Evolutionary conservation across 306 rosid genomes (phyloP).

Genomic region (Rubus idaeus): DNA sequence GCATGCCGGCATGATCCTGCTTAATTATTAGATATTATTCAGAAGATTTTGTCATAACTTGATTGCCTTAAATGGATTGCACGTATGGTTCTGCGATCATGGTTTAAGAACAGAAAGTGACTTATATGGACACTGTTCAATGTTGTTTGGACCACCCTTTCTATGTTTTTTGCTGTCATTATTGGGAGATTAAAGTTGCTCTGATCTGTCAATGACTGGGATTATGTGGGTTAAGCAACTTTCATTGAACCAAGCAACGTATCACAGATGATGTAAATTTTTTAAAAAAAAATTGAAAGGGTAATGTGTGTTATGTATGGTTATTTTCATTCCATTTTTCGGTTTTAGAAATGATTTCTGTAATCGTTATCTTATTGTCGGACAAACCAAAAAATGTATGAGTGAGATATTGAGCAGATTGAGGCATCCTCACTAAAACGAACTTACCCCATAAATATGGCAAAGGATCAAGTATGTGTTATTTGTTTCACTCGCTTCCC

Average conservation of each 20-base stretch:
- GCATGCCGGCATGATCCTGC: constrained; percentile 1
- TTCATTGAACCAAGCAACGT: background rate
- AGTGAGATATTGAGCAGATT: too few species aligned
- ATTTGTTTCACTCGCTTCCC: background rate
- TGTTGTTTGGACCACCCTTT: constrained; percentile 9
- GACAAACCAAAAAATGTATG: too few species aligned
- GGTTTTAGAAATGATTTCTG: too few species aligned
- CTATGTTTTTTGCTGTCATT: background rate
- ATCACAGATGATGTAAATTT: background rate
- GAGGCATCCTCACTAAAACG: too few species aligned
- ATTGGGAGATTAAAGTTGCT: background rate
- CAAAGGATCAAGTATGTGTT: too few species aligned
- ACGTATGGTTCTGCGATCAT: constrained; percentile 2
- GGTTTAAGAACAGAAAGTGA: background rate
- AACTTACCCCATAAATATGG: too few species aligned
- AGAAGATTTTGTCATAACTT: background rate
- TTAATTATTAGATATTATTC: constrained; percentile 3
- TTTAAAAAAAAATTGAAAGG: background rate
- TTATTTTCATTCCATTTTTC: too few species aligned
- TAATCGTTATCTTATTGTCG: too few species aligned
- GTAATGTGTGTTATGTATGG: background rate
- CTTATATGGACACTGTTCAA: background rate
- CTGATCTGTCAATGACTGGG: background rate
- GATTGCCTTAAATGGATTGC: constrained; percentile 9
- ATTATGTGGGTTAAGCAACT: too few species aligned